phyloP scores from a whole-genome alignment of 106 monocot species.

The Narthecium ossifragum region DNA sequence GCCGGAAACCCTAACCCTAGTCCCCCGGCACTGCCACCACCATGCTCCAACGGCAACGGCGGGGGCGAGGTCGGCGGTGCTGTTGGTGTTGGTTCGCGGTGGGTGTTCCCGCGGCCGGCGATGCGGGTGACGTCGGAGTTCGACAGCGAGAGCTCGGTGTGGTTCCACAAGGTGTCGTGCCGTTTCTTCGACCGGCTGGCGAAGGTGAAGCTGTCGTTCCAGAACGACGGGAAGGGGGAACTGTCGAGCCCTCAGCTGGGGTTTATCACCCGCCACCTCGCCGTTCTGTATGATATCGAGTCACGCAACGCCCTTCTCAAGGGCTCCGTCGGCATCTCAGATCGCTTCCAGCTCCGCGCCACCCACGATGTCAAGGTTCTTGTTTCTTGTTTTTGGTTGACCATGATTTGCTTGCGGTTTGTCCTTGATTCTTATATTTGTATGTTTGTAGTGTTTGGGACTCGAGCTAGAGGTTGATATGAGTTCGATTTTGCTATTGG shows the following conservation, averaged over 20 bases:
- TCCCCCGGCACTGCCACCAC: neutral
- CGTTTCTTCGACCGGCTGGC: conserved; percentile 69
- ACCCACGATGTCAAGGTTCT: conserved; percentile 72
- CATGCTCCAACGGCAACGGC: neutral
- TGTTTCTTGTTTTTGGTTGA: no score
- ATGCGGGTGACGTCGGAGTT: conserved; percentile 79
- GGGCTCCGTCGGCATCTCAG: conserved; percentile 39
- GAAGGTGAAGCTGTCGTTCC: conserved; percentile 84
- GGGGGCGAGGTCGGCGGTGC: neutral
- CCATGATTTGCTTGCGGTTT: no score
- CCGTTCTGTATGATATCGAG: conserved; percentile 73
- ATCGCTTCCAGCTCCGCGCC: conserved; percentile 37
- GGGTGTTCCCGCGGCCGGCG: conserved; percentile 25
- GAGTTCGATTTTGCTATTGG: no score
- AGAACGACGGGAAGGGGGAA: conserved; percentile 51
- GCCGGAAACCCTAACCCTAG: conserved; percentile 12
- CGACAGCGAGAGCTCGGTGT: conserved; percentile 63
- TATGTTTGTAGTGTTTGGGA: no score
- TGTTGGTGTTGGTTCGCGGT: no score
- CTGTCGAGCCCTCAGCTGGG: conserved; percentile 51
- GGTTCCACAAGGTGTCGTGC: conserved; percentile 82
- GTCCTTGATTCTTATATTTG: no score
- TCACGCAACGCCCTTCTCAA: conserved; percentile 62
- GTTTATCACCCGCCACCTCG: conserved; percentile 50
- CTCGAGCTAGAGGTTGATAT: no score